phyloP scores from a whole-genome alignment of 1,284 basidiomycete species.

The Boletellus deceptivus region DNA sequence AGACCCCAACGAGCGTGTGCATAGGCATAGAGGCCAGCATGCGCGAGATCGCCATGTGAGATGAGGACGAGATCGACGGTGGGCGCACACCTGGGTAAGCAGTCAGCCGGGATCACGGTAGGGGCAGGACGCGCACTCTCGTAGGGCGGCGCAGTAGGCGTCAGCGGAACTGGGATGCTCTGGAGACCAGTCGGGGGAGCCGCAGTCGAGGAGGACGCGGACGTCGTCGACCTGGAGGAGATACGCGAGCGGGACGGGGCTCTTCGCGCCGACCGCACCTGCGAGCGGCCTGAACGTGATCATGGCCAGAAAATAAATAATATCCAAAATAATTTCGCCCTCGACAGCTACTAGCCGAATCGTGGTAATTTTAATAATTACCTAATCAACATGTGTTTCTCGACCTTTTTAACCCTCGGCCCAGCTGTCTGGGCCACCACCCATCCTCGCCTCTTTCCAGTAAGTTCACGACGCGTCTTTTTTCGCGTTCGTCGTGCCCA shows the following conservation, averaged over 20 bases:
- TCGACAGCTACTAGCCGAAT: constrained; percentile 13
- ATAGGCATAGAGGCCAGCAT: constrained; percentile 89
- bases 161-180: constrained; percentile 49
- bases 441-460: constrained; percentile 31
- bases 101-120: constrained; percentile 11
- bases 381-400: constrained; percentile 36
- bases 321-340: not conserved
- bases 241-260: constrained; percentile 73
- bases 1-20: constrained; percentile 87
- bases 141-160: constrained; percentile 61
- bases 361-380: constrained; percentile 35
- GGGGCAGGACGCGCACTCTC: constrained; percentile 51
- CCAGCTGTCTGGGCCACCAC: constrained; percentile 33
- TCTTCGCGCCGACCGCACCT: constrained; percentile 71
- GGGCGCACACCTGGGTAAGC: constrained; percentile 57
- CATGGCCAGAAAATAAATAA: constrained; percentile 48
- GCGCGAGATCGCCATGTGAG: constrained; percentile 89
- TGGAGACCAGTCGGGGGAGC: constrained; percentile 83
- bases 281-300: constrained; percentile 92
- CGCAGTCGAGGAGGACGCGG: constrained; percentile 91
- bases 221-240: constrained; percentile 95
- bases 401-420: constrained; percentile 38
- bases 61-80: constrained; percentile 84
- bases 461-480: constrained; percentile 30
- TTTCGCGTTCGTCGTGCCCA: constrained; percentile 20